Conservation (phyloP, 805 yeast genomes). For the Ogataea glucozyma region DNA sequence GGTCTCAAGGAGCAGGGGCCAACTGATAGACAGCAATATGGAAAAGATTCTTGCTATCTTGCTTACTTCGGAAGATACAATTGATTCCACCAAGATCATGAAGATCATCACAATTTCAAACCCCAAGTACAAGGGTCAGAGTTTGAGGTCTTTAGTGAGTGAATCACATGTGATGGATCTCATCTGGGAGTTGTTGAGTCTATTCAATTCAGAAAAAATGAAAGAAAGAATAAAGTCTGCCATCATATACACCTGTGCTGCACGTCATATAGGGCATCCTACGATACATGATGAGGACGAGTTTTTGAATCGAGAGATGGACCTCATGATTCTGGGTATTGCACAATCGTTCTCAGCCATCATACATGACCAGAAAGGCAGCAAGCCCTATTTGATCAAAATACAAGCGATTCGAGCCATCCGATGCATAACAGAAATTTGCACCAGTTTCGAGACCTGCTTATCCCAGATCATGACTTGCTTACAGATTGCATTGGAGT, state of each 20-base stretch:
- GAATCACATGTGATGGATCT: constrained; percentile 28
- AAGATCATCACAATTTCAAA: constrained; percentile 54
- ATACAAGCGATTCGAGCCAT: constrained; percentile 73
- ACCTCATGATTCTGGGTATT: constrained; percentile 66
- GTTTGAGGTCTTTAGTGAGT: constrained; percentile 35
- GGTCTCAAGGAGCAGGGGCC: constrained; percentile 44
- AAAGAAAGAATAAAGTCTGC: constrained; percentile 42
- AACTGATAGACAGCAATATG: constrained; percentile 49
- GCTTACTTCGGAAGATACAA: constrained; percentile 48
- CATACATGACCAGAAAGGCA: constrained; percentile 71
- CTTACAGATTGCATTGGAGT: constrained; percentile 74
- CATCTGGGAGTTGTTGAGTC: constrained; percentile 47
- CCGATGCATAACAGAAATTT: constrained; percentile 58
- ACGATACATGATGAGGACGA: constrained; percentile 34
- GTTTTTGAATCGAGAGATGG: constrained; percentile 44
- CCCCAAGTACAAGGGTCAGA: constrained; percentile 42
- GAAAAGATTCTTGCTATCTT: constrained; percentile 59
- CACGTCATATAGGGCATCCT: constrained; percentile 20
- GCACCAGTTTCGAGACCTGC: constrained; percentile 48
- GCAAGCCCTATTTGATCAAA: constrained; percentile 71
- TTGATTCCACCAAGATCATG: constrained; percentile 51
- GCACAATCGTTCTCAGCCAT: constrained; percentile 79
- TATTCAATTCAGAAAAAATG: constrained; percentile 35
- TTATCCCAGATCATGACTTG: constrained; percentile 86
- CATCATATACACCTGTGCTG: constrained; percentile 33